phyloP scores from a whole-genome alignment of 371 early-diverging fungal genomes.

The Sporodiniella umbellata region DNA sequence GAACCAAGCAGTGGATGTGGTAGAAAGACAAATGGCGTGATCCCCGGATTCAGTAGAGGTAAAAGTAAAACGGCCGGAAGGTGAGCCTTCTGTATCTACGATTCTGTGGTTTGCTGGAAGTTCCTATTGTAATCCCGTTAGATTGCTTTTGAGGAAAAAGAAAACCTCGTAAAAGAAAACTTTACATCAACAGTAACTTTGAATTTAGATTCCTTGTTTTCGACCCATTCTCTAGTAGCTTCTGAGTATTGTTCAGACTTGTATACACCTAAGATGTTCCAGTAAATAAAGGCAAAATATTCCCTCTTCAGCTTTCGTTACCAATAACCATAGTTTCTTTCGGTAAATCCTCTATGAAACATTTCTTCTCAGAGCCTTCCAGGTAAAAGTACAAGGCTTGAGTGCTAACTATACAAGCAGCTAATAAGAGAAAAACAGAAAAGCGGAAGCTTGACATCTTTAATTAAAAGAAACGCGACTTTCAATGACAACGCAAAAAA shows the following conservation, averaged over 20 bases:
- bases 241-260: constrained; percentile 78
- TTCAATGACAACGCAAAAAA: not conserved
- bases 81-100: constrained; percentile 69
- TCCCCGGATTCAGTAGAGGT: constrained; percentile 86
- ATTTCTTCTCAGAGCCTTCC: constrained; percentile 83
- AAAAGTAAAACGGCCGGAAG: constrained; percentile 82
- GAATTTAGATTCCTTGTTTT: constrained; percentile 65
- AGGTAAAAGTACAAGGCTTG: constrained; percentile 86
- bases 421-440: constrained; percentile 10
- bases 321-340: constrained; percentile 85
- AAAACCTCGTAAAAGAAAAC: too few relatives aligned
- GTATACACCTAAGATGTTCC: constrained; percentile 78
- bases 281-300: not conserved
- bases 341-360: constrained; percentile 94
- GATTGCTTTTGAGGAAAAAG: not conserved
- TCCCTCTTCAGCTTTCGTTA: constrained; percentile 35
- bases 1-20: constrained; percentile 62
- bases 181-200: constrained; percentile 76
- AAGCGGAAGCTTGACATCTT: constrained; percentile 11
- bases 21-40: constrained; percentile 83
- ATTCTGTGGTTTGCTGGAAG: constrained; percentile 53
- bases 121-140: constrained; percentile 37
- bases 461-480: too few relatives aligned
- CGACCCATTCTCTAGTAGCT: constrained; percentile 60
- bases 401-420: constrained; percentile 19